A percentile compares a stretch with the other conserved stretches of the same genome.
These are phyloP conservation scores for Jackrogersella minutella DNA, from an alignment of 495 filamentous ascomycete species.

Conservation along the genomic window DNA sequence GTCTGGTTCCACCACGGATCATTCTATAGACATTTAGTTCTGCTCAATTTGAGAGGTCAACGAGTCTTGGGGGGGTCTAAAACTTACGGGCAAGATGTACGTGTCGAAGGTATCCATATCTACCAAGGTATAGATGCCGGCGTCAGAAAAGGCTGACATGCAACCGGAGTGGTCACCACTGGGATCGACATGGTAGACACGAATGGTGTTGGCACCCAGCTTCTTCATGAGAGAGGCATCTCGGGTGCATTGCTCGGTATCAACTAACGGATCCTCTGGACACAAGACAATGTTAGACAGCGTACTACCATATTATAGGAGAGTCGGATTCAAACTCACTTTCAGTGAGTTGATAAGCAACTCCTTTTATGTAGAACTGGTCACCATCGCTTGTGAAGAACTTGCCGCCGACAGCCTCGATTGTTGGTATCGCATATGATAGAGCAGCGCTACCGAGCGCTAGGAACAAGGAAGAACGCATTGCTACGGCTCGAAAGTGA, in stretches of 20 bases:
- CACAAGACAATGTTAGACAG: conserved; percentile 9
- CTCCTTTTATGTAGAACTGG: conserved; percentile 86
- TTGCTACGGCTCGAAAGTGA: conserved; percentile 30
- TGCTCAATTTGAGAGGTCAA: conserved; percentile 2
- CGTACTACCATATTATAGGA: not conserved
- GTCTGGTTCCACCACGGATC: conserved; percentile 73
- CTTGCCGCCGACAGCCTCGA: conserved; percentile 79
- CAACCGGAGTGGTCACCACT: conserved; percentile 72
- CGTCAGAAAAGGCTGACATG: conserved; percentile 72
- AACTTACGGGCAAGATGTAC: conserved; percentile 73
- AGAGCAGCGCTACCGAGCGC: conserved; percentile 47
- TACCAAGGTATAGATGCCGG: conserved; percentile 81
- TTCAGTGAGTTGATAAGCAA: conserved; percentile 70
- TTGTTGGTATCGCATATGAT: conserved; percentile 58
- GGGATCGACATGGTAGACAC: conserved; percentile 87
- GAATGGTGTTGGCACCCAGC: conserved; percentile 83
- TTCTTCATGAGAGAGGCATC: conserved; percentile 82
- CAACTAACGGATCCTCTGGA: conserved; percentile 73
- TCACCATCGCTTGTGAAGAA: conserved; percentile 80
- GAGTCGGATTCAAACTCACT: conserved; percentile 27
- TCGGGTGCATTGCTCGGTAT: conserved; percentile 77
- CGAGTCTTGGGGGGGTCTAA: conserved; percentile 41
- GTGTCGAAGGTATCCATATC: conserved; percentile 87
- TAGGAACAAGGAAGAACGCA: conserved; percentile 47
- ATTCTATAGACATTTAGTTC: conserved; percentile 46